Evolutionary conservation across 352 stramenopile genomes (phyloP), one percentile per base, ranked within the genome.

Genomic region (Globisporangium orthogonon): DNA sequence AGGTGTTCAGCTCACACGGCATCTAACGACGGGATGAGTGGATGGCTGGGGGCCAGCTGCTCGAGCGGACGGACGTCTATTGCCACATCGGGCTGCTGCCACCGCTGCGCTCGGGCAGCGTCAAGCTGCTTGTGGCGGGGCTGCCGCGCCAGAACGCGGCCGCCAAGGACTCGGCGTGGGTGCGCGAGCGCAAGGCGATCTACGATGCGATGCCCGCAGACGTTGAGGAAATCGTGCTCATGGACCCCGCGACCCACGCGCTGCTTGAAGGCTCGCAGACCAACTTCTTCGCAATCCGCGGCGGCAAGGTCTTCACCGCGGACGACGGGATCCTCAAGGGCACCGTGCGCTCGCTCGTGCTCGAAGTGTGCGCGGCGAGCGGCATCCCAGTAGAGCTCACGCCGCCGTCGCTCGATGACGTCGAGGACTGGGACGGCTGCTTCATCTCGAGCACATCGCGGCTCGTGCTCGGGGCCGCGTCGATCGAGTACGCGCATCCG

Each of bases 361-460:
- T 94, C 1, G 81, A 91, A 23, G 69, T 86, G 7, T 91, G 77
- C 53, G 61, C 56, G 17, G 63, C 77, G 50, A 69, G 76, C 35
- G 65, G 40, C 2, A 89, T 91, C 49, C 69, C 77, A 0, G 71
- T 89, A 0, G 73, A 78, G 39, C 60, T 91, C 2, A 54, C 63
- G 14, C 74, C 83, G 33, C 83, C 83, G 7, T 63, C 56, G 23
- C 62, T 94, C 14, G 68, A 84, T 33, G 61, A 73, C 10, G 63
- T 90, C 1, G 69, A 81, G 15, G 56, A 69, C 43, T 94, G 83
- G 83, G 71, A 89, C 49, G 82, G 67, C 4, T 90, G 81, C 53
- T 94, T 94, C 57, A 86, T 94, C 56, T 90, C 83, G 33, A 94
- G 83, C 55, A 94, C 83, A 43, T 91, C 83, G 30, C 80, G 83